Evolutionary conservation across 257 asterid genomes (phyloP).

Genomic region (Plantago elongata): DNA sequence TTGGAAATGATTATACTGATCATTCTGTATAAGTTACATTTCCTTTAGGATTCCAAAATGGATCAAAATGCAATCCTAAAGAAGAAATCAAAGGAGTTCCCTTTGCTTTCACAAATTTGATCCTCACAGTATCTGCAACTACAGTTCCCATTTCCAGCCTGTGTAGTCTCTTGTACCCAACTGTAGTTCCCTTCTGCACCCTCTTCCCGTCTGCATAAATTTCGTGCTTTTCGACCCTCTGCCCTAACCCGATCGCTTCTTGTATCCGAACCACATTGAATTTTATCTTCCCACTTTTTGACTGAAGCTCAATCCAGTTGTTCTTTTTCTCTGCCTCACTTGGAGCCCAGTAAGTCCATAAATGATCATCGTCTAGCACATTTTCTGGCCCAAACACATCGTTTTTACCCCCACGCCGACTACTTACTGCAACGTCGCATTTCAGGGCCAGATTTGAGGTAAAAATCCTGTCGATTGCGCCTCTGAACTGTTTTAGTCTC

Average conservation of each 20-base stretch:
- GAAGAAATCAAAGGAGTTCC: constrained; percentile 80
- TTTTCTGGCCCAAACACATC: constrained; percentile 56
- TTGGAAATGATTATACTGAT: too few species aligned
- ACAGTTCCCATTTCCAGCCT: constrained; percentile 55
- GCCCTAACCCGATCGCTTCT: constrained; percentile 91
- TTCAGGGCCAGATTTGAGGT: constrained; percentile 43
- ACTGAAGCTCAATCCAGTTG: constrained; percentile 64
- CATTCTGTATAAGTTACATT: not conserved
- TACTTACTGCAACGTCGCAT: constrained; percentile 46
- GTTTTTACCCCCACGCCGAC: constrained; percentile 56
- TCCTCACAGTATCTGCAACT: constrained; percentile 41
- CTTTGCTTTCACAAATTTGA: constrained; percentile 57
- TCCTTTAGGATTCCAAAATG: constrained; percentile 64
- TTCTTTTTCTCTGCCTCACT: constrained; percentile 31
- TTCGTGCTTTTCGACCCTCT: constrained; percentile 54
- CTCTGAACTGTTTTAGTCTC: constrained; percentile 51
- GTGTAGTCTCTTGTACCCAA: constrained; percentile 86
- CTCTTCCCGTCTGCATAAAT: constrained; percentile 48
- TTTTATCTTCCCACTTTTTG: constrained; percentile 27
- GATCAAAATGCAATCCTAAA: constrained; percentile 78
- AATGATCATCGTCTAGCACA: constrained; percentile 58
- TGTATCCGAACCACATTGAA: constrained; percentile 84
- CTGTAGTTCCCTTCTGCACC: constrained; percentile 61
- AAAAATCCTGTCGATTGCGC: constrained; percentile 58
- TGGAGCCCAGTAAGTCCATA: constrained; percentile 94